These are phyloP conservation scores for Chrysophaeum taylorii DNA, from an alignment of 352 stramenopile species.

Conservation along the genomic window DNA sequence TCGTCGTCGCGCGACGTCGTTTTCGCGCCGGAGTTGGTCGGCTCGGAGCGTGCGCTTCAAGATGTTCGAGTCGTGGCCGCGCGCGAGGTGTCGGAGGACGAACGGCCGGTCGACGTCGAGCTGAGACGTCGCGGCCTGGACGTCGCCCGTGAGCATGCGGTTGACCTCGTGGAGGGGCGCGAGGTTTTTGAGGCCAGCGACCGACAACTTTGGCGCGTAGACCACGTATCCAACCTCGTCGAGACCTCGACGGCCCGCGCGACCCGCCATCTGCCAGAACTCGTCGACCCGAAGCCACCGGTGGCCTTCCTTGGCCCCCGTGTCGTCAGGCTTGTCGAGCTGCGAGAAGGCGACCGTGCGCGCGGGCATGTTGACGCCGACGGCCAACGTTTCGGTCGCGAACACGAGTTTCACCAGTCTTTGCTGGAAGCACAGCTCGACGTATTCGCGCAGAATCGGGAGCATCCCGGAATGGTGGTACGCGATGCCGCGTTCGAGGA, in stretches of 20 bases:
- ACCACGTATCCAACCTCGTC: slow-evolving; percentile 72
- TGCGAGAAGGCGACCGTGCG: slow-evolving; percentile 66
- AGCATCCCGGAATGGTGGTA: slow-evolving; percentile 61
- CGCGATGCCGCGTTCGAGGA: slow-evolving; percentile 56
- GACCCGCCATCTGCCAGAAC: slow-evolving; percentile 75
- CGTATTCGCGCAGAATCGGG: slow-evolving; percentile 44
- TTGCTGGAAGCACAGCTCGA: slow-evolving; percentile 52
- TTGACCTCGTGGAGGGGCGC: background rate
- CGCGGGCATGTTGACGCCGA: slow-evolving; percentile 67
- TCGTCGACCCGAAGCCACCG: slow-evolving; percentile 64
- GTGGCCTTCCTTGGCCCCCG: slow-evolving; percentile 72
- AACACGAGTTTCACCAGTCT: slow-evolving; percentile 65
- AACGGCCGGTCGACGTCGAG: slow-evolving; percentile 7
- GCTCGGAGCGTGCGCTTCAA: background rate
- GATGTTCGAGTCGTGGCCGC: background rate
- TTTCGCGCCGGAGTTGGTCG: background rate
- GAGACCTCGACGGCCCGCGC: slow-evolving; percentile 68
- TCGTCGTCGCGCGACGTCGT: background rate
- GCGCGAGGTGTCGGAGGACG: slow-evolving; percentile 1
- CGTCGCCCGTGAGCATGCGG: slow-evolving; percentile 13
- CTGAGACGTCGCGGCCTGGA: background rate
- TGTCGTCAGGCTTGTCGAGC: slow-evolving; percentile 49
- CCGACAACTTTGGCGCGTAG: slow-evolving; percentile 43
- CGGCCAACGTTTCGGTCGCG: slow-evolving; percentile 62
- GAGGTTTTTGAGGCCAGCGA: background rate